A percentile compares a stretch with the other conserved stretches of the same genome.
Conservation (phyloP, 805 yeast species). For the Barnettozyma botsteinii region DNA sequence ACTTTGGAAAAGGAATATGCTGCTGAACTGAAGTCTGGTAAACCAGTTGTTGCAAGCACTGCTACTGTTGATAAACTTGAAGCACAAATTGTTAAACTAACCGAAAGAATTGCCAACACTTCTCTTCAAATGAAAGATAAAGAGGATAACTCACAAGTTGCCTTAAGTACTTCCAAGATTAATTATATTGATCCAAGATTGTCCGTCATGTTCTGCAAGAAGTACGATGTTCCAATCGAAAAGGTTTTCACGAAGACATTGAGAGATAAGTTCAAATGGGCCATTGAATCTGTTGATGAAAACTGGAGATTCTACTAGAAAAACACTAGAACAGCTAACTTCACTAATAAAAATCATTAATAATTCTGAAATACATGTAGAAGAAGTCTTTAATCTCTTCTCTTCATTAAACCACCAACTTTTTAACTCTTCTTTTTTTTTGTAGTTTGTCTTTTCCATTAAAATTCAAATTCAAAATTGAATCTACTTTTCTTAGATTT, state of each 20-base stretch:
- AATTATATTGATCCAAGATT: conserved; percentile 94
- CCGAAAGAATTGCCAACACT: conserved; percentile 62
- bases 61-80: conserved; percentile 60
- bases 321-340: too few relatives aligned
- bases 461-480: too few relatives aligned
- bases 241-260: conserved; percentile 86
- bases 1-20: conserved; percentile 46
- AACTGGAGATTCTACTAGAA: conserved; percentile 68
- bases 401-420: too few relatives aligned
- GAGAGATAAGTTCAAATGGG: conserved; percentile 93
- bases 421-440: too few relatives aligned
- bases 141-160: conserved; percentile 91
- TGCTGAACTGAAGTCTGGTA: conserved; percentile 53
- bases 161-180: conserved; percentile 87
- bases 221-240: conserved; percentile 83
- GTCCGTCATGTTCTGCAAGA: conserved; percentile 83
- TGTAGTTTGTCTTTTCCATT: too few relatives aligned
- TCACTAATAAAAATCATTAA: too few relatives aligned
- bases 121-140: conserved; percentile 79
- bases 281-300: conserved; percentile 83
- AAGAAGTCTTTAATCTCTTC: too few relatives aligned
- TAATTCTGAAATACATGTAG: too few relatives aligned
- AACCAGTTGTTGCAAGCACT: conserved; percentile 45
- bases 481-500: too few relatives aligned
- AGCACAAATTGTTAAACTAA: conserved; percentile 64